These are phyloP conservation scores for Sphagnum tenellum DNA, from an alignment of 225 moss, liverwort and hornwort genomes.

Conservation along the genomic window DNA sequence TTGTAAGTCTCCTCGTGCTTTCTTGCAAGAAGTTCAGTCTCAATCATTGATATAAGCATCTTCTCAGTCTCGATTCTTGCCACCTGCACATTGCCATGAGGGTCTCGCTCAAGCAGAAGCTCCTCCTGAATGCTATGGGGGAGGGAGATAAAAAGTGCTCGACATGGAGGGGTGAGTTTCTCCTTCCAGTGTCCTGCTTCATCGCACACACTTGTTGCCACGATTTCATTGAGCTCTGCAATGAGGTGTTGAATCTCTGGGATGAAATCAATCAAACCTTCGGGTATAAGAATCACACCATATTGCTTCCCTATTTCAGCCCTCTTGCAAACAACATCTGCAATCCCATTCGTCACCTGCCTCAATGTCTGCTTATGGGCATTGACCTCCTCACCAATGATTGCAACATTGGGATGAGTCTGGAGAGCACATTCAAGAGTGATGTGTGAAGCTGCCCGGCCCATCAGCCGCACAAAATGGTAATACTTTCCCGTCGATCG, in stretches of 20 bases:
- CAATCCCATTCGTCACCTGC: conserved; percentile 32
- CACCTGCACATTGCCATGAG: conserved; percentile 57
- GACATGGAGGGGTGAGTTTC: conserved; percentile 26
- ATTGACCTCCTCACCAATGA: conserved; percentile 52
- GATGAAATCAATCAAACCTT: conserved; percentile 54
- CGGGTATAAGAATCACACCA: conserved; percentile 48
- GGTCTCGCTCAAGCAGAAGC: conserved; percentile 46
- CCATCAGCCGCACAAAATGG: conserved; percentile 55
- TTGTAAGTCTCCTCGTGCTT: conserved; percentile 31
- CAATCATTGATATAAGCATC: conserved; percentile 49
- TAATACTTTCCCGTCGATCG: conserved; percentile 57
- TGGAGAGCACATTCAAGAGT: conserved; percentile 58
- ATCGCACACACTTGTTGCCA: conserved; percentile 28
- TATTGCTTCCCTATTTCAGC: conserved; percentile 28
- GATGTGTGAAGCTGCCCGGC: conserved; percentile 49
- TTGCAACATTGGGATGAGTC: conserved; percentile 47
- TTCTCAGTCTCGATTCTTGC: conserved; percentile 58
- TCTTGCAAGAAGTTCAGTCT: conserved; percentile 32
- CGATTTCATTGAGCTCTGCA: conserved; percentile 47
- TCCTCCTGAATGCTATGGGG: conserved; percentile 41
- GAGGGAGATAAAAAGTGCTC: conserved; percentile 33
- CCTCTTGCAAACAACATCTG: conserved; percentile 40
- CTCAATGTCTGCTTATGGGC: conserved; percentile 19
- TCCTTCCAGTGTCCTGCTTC: conserved; percentile 29
- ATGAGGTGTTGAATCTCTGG: conserved; percentile 49